Percentiles rank a stretch among this genome's conserved stretches.
Conservation (phyloP, 768 basidiomycete genomes). For the Lentinus brumalis region DNA sequence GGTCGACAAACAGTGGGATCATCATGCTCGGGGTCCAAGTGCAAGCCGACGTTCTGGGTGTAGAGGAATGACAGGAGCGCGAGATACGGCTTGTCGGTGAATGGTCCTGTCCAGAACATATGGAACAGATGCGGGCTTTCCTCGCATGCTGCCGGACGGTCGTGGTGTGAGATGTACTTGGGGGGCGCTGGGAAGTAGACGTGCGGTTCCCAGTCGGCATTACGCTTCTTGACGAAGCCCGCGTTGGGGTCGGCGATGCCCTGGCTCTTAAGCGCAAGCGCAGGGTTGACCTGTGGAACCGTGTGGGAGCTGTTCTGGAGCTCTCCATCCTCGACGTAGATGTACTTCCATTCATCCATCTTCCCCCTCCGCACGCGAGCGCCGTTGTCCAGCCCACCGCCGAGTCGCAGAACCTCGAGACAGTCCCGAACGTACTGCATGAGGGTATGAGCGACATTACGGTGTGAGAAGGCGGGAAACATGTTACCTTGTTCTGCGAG, state of each 20-base stretch:
- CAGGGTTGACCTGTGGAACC: constrained; percentile 29
- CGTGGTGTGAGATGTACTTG: constrained; percentile 57
- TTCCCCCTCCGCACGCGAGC: constrained; percentile 73
- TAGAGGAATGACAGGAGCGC: constrained; percentile 93
- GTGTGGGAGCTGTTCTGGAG: constrained; percentile 42
- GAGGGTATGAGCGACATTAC: constrained; percentile 19
- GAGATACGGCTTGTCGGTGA: constrained; percentile 98
- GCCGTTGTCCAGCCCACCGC: constrained; percentile 84
- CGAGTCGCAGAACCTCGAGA: constrained; percentile 89
- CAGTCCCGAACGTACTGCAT: constrained; percentile 95
- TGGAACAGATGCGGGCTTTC: constrained; percentile 91
- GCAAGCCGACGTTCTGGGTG: constrained; percentile 91
- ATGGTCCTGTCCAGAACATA: constrained; percentile 99
- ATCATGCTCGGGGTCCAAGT: constrained; percentile 53
- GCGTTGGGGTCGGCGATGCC: constrained; percentile 48
- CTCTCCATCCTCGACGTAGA: constrained; percentile 69
- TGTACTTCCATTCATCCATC: constrained; percentile 84
- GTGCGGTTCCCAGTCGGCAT: constrained; percentile 62
- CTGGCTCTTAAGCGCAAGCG: constrained; percentile 30
- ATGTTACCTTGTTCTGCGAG: constrained; percentile 66
- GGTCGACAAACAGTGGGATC: constrained; percentile 73
- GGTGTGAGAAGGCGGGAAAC: background rate
- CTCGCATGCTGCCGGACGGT: constrained; percentile 64
- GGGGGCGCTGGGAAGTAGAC: constrained; percentile 53
- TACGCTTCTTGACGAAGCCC: constrained; percentile 60